A percentile compares a stretch with the other conserved stretches of the same genome.
Conservation (phyloP, 371 early-diverging fungal genomes). For the Mortierella sp. region DNA sequence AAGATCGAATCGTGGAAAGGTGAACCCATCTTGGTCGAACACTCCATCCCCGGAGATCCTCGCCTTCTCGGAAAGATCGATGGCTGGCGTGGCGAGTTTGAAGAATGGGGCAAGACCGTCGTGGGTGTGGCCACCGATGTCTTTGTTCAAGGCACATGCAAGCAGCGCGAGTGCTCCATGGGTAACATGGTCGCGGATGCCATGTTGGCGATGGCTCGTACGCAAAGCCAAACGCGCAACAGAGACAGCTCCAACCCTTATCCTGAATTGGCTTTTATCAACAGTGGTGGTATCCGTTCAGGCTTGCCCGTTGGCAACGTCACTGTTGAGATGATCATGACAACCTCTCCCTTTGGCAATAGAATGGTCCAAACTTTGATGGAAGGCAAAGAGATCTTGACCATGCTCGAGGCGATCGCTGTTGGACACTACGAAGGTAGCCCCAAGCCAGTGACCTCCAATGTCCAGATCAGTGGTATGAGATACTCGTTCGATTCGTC, state of each 20-base stretch:
- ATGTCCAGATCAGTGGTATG: slow-evolving; percentile 53
- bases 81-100: slow-evolving; percentile 60
- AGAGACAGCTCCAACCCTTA: slow-evolving; percentile 10
- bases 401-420: slow-evolving; percentile 57
- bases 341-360: slow-evolving; percentile 69
- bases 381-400: slow-evolving; percentile 58
- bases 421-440: slow-evolving; percentile 27
- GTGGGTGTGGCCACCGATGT: slow-evolving; percentile 53
- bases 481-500: slow-evolving; percentile 38
- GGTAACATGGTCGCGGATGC: slow-evolving; percentile 66
- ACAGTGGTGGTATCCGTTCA: slow-evolving; percentile 71
- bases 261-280: slow-evolving; percentile 58
- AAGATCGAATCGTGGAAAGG: slow-evolving; percentile 58
- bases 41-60: slow-evolving; percentile 55
- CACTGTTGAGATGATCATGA: slow-evolving; percentile 61
- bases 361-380: slow-evolving; percentile 55
- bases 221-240: background rate
- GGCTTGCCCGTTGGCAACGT: slow-evolving; percentile 60
- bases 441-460: slow-evolving; percentile 52
- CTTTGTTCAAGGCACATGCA: slow-evolving; percentile 51
- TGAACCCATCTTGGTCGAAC: slow-evolving; percentile 62
- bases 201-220: background rate
- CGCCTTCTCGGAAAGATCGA: slow-evolving; percentile 40
- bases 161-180: slow-evolving; percentile 57
- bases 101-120: slow-evolving; percentile 45